phyloP scores from a whole-genome alignment of 306 rosid genomes.

The Coriaria nepalensis region DNA sequence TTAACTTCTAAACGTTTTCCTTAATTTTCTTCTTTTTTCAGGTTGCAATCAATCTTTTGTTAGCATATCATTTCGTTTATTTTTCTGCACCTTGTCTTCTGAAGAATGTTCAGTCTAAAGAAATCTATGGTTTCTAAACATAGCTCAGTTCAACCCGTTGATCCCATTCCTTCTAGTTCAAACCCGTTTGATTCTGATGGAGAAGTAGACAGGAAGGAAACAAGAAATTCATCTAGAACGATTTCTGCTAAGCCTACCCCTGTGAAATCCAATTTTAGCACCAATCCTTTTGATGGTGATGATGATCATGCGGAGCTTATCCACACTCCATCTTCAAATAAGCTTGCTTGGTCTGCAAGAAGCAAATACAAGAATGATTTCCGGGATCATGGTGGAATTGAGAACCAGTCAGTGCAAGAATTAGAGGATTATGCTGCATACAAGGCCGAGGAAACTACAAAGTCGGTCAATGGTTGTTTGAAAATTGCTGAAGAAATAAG shows the following conservation, averaged over 20 bases:
- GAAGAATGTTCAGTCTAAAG: slow-evolving; percentile 10
- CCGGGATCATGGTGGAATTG: slow-evolving; percentile 70
- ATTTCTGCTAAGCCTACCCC: slow-evolving; percentile 16
- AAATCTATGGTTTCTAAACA: slow-evolving; percentile 6
- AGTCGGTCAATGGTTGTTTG: slow-evolving; percentile 56
- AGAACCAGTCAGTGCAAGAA: slow-evolving; percentile 80
- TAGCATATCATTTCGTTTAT: too few relatives aligned
- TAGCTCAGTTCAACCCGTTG: slow-evolving; percentile 3
- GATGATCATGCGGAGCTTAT: slow-evolving; percentile 22
- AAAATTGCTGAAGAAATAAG: slow-evolving; percentile 90
- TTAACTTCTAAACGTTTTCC: too few relatives aligned
- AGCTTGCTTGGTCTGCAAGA: slow-evolving; percentile 28
- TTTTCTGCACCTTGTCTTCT: slow-evolving; percentile 2
- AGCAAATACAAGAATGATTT: slow-evolving; percentile 63
- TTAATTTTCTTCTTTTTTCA: too few relatives aligned
- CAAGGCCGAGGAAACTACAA: slow-evolving; percentile 86
- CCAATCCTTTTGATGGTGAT: slow-evolving; percentile 60
- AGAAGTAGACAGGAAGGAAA: slow-evolving; percentile 1
- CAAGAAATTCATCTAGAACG: slow-evolving; percentile 4
- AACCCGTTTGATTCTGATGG: background rate
- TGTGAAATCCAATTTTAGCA: slow-evolving; percentile 23
- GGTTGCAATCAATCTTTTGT: too few relatives aligned
- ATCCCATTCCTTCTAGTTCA: slow-evolving; percentile 1
- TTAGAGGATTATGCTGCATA: slow-evolving; percentile 70
- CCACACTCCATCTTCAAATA: slow-evolving; percentile 19